Evolutionary conservation across 345 rosid genomes (phyloP).

Genomic region (Theobroma cacao): DNA sequence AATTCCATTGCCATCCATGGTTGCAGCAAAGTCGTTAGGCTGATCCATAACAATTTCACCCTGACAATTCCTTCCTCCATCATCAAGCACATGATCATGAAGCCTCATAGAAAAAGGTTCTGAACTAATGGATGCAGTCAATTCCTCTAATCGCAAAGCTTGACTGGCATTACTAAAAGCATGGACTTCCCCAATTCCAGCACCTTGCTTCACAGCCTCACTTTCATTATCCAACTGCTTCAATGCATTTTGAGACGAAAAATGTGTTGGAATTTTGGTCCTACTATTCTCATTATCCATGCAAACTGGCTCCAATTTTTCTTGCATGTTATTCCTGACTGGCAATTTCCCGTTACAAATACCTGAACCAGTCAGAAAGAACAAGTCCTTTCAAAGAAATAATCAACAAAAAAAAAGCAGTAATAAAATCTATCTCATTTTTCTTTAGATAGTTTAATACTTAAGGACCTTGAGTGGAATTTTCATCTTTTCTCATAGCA

Average conservation of each 20-base stretch:
- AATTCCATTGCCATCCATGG: neutral
- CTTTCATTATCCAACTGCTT: slow-evolving; percentile 9
- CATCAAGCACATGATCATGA: neutral
- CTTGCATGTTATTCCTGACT: neutral
- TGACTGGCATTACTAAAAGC: neutral
- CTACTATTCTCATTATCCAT: neutral
- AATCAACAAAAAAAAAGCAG: neutral
- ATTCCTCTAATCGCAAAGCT: slow-evolving; percentile 11
- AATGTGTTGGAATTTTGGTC: neutral
- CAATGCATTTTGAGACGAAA: neutral
- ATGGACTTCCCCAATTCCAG: neutral
- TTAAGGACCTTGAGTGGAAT: neutral
- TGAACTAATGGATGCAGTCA: neutral
- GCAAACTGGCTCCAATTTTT: neutral
- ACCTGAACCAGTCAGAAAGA: slow-evolving; percentile 1
- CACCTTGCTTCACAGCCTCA: neutral
- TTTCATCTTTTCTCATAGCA: neutral
- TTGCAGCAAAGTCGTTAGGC: slow-evolving; percentile 2
- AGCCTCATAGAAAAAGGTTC: slow-evolving; percentile 1
- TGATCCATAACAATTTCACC: neutral
- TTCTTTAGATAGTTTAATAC: neutral
- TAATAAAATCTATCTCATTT: neutral
- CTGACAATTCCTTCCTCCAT: slow-evolving; percentile 2
- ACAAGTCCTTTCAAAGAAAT: neutral
- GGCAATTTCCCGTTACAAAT: neutral